Base-by-base conservation (phyloP, 768 basidiomycete species). In the Trametes meyenii region DNA sequence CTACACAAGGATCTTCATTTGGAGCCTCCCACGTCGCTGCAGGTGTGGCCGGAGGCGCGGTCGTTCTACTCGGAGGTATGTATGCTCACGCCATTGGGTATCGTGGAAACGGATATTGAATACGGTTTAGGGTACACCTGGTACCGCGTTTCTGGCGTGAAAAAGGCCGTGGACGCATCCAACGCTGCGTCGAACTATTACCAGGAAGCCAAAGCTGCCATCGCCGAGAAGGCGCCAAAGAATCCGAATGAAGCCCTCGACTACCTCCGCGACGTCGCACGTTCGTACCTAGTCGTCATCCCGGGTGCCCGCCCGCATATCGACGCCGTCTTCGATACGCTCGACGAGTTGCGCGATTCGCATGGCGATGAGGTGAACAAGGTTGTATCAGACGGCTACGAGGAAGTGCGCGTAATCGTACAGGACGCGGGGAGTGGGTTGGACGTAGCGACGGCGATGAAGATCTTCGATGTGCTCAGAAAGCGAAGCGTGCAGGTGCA, bases 101-200 rank as follows among this genome's bases (percentile, higher is more conserved):
- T 8, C 13, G 21, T 1, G 1, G 11, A 44, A 53, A 10, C 24
- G 14, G 56, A 39, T 12, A 7, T 10, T 12, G 21, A 5, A 36
- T 11, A 7, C 8, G 2, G 6, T 49, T n/a, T 26, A 67, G 66
- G 59, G 7, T 80, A 80, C 64, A 69, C 68, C 0, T 75, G 68
- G 54, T 83, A 82, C 61, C 73, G 78, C 61, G 75, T 74, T 61
- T 80, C 79, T 33, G 76, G 76, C 16, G 35, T 75, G 12, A 80
- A 76, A 64, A 67, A 65, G 5, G 65, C 70, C 2, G 76, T 80
- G 7, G 74, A 80, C 54, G 69, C 74, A 5, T 65, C 77, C 16
- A 70, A 71, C 40, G 61, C 69, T 5, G 70, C 72, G 2, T 61
- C 71, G 44, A 33, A 43, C 52, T 71, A 67, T 62, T 58, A 67